Evolutionary conservation across 2,329 filamentous ascomycete genomes (phyloP).

Genomic region (Chaetomiaceae sp.): DNA sequence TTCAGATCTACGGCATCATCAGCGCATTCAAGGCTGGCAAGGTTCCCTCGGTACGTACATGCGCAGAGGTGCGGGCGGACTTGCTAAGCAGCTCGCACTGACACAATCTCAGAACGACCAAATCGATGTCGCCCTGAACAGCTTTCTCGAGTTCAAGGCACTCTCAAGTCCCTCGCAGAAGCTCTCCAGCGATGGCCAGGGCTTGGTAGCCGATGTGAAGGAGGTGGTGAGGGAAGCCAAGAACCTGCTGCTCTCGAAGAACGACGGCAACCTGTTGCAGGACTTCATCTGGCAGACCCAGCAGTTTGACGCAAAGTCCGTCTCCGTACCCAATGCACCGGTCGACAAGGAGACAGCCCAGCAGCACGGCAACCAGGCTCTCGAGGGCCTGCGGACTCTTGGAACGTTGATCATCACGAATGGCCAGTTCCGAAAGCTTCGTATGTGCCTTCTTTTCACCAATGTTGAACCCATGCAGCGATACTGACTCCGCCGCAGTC

Average conservation of each 20-base stretch:
- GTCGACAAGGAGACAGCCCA: constrained; percentile 70
- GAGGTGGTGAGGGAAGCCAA: constrained; percentile 81
- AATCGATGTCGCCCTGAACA: constrained; percentile 92
- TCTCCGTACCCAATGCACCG: constrained; percentile 58
- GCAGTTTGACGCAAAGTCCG: constrained; percentile 59
- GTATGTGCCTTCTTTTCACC: constrained; percentile 43
- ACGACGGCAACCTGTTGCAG: constrained; percentile 87
- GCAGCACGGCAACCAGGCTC: constrained; percentile 75
- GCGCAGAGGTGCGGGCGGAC: too few relatives aligned
- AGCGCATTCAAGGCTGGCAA: constrained; percentile 82
- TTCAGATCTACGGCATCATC: constrained; percentile 90
- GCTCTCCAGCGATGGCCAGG: constrained; percentile 75
- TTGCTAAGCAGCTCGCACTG: neutral
- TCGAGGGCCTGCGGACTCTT: constrained; percentile 80
- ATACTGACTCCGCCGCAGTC: constrained; percentile 37
- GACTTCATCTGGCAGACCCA: constrained; percentile 96
- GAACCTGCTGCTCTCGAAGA: constrained; percentile 81
- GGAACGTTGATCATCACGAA: constrained; percentile 90
- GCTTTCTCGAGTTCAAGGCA: constrained; percentile 65
- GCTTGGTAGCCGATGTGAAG: constrained; percentile 69
- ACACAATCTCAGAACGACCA: constrained; percentile 66
- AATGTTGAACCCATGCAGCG: neutral
- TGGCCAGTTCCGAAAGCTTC: constrained; percentile 87
- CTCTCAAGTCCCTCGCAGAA: constrained; percentile 65
- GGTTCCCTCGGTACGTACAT: constrained; percentile 66